Percentiles rank a stretch among this genome's conserved stretches.
Conservation (phyloP, 805 yeast genomes). For the Wickerhamiella shivajii region DNA sequence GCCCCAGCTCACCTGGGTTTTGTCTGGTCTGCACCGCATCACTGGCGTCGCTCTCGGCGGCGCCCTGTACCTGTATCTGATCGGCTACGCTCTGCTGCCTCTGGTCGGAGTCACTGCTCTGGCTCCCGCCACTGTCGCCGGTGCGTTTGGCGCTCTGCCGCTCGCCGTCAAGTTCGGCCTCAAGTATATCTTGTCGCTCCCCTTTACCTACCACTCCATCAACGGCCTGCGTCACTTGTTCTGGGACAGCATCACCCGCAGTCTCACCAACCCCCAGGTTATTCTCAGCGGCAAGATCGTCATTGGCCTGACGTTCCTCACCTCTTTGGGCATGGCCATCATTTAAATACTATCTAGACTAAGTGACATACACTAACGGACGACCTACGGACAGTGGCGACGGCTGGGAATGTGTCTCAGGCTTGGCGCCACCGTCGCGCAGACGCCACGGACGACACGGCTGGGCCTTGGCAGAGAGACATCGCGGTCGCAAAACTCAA, state of each 20-base stretch:
- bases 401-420: no score
- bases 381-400: no score
- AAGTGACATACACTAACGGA: no score
- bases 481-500: no score
- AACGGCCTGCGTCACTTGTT: slow-evolving; percentile 87
- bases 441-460: no score
- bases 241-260: slow-evolving; percentile 73
- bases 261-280: slow-evolving; percentile 72
- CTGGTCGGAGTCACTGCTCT: slow-evolving; percentile 37
- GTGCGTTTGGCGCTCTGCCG: slow-evolving; percentile 50
- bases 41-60: slow-evolving; percentile 74
- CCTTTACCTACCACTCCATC: slow-evolving; percentile 73
- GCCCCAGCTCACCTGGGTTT: slow-evolving; percentile 74
- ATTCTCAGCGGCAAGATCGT: slow-evolving; percentile 84
- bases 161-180: slow-evolving; percentile 41
- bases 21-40: slow-evolving; percentile 76
- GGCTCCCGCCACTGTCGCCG: slow-evolving; percentile 40
- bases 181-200: slow-evolving; percentile 61
- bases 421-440: no score
- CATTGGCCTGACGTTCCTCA: slow-evolving; percentile 41
- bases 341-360: slow-evolving; percentile 18
- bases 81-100: slow-evolving; percentile 58
- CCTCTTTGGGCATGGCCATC: slow-evolving; percentile 36
- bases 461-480: no score
- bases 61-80: slow-evolving; percentile 64